A percentile compares a stretch with the other conserved stretches of the same genome.
Conservation (phyloP, 2,329 filamentous ascomycete genomes). For the Dothidotthia symphoricarpi region DNA sequence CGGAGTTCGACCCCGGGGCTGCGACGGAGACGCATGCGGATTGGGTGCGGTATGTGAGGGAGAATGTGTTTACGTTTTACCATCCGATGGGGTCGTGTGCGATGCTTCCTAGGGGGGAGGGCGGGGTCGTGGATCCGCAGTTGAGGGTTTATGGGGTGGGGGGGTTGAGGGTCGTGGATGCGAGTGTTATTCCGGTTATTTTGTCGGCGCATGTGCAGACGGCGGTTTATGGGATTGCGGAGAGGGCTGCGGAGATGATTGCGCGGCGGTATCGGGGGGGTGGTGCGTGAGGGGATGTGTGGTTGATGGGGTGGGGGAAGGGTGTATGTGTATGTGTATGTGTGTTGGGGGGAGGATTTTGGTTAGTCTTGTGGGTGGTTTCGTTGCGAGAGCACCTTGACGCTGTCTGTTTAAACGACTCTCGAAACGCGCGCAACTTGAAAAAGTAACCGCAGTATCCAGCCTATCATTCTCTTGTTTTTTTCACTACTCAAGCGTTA, state of each 20-base stretch:
- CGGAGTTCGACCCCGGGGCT: slow-evolving; percentile 27
- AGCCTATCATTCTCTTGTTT: too few species aligned
- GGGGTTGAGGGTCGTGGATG: slow-evolving; percentile 21
- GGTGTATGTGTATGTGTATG: too few species aligned
- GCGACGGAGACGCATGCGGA: slow-evolving; percentile 21
- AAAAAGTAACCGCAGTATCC: too few species aligned
- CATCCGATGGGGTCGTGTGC: slow-evolving; percentile 39
- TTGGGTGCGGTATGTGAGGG: slow-evolving; percentile 13
- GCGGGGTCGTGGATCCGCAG: slow-evolving; percentile 18
- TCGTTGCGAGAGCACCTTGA: too few species aligned
- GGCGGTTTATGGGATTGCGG: slow-evolving; percentile 28
- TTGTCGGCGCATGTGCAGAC: slow-evolving; percentile 23
- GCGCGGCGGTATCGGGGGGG: slow-evolving; percentile 6
- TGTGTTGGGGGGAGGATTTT: too few species aligned
- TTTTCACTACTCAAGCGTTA: too few species aligned
- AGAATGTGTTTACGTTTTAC: slow-evolving; percentile 18
- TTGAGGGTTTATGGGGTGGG: slow-evolving; percentile 23
- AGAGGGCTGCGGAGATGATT: slow-evolving; percentile 22
- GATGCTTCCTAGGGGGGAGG: slow-evolving; percentile 16
- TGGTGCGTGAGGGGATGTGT: too few species aligned
- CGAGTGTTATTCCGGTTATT: slow-evolving; percentile 25
- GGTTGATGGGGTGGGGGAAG: too few species aligned
- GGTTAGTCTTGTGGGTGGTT: too few species aligned
- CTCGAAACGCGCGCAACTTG: too few species aligned
- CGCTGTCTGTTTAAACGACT: too few species aligned